Evolutionary conservation across 805 yeast genomes (phyloP).

Genomic region (Hagleromyces aurorensis): DNA sequence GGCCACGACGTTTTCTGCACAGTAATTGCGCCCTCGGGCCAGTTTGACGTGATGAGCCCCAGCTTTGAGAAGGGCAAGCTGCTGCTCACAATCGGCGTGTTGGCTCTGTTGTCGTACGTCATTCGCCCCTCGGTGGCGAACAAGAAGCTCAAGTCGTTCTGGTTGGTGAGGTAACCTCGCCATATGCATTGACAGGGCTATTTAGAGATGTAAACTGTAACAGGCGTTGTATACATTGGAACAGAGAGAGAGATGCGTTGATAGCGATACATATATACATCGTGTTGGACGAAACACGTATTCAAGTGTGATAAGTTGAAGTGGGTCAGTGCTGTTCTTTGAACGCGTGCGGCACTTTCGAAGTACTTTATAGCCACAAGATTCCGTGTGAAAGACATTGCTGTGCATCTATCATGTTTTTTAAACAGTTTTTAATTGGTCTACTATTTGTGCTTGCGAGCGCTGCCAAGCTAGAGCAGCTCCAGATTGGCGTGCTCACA

Average conservation of each 20-base stretch:
- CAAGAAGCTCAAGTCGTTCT: constrained; percentile 44
- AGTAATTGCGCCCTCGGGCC: constrained; percentile 68
- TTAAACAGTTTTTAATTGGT: constrained; percentile 3
- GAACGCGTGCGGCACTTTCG: too few relatives aligned
- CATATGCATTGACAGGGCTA: too few relatives aligned
- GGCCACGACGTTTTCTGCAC: constrained; percentile 76
- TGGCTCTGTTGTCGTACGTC: constrained; percentile 40
- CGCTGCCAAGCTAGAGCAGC: constrained; percentile 15
- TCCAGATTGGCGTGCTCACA: constrained; percentile 38
- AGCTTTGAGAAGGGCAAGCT: constrained; percentile 63
- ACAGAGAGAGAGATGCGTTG: too few relatives aligned
- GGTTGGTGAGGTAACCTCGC: constrained; percentile 40
- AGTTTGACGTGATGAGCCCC: constrained; percentile 66
- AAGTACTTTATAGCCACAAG: too few relatives aligned
- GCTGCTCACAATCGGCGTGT: constrained; percentile 46
- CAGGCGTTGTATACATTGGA: too few relatives aligned
- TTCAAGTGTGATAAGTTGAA: too few relatives aligned
- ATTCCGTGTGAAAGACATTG: too few relatives aligned
- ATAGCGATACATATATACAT: too few relatives aligned
- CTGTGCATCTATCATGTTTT: too few relatives aligned
- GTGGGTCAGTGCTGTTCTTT: too few relatives aligned
- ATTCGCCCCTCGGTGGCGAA: constrained; percentile 50
- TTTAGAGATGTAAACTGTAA: too few relatives aligned
- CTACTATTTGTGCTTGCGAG: constrained; percentile 3
- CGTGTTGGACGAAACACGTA: too few relatives aligned